phyloP scores from a whole-genome alignment of 2,329 filamentous ascomycete species.

The Sclerotinia sclerotiorum region DNA sequence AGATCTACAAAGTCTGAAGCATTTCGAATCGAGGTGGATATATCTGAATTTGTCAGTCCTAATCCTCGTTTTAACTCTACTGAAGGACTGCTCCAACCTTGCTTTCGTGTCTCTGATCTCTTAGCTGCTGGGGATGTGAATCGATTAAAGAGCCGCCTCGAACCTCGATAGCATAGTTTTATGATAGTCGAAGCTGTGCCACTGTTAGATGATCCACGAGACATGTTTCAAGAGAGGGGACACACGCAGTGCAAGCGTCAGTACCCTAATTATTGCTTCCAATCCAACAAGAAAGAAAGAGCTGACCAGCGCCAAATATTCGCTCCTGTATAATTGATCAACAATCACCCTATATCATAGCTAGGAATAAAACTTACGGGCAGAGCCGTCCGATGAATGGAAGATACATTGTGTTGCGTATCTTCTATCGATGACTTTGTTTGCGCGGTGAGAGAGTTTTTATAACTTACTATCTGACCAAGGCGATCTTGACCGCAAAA shows the following conservation, averaged over 20 bases:
- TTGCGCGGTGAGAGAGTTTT: conserved; percentile 20
- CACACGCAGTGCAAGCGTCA: conserved; percentile 85
- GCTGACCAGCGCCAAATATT: conserved; percentile 83
- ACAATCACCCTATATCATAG: neutral
- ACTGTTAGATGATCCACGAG: neutral
- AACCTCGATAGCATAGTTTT: conserved; percentile 76
- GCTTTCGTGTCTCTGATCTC: conserved; percentile 66
- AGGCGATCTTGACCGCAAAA: conserved; percentile 11
- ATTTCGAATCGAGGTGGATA: conserved; percentile 76
- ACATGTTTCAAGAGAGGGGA: neutral
- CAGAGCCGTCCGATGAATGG: conserved; percentile 46
- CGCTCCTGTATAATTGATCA: conserved; percentile 53
- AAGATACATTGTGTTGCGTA: conserved; percentile 39
- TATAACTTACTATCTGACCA: neutral
- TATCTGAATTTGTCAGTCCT: conserved; percentile 45
- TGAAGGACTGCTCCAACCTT: conserved; percentile 59
- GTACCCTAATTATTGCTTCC: conserved; percentile 78
- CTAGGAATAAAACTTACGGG: conserved; percentile 38
- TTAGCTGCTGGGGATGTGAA: conserved; percentile 70
- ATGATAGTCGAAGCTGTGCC: conserved; percentile 72
- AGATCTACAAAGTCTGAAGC: conserved; percentile 91
- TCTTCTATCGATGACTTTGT: conserved; percentile 11
- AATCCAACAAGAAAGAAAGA: conserved; percentile 81
- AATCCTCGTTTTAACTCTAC: conserved; percentile 53
- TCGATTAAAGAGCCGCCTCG: conserved; percentile 77